Percentiles rank a stretch among this genome's conserved stretches.
Conservation (phyloP, 345 rosid species). For the Anastatica hierochuntica region DNA sequence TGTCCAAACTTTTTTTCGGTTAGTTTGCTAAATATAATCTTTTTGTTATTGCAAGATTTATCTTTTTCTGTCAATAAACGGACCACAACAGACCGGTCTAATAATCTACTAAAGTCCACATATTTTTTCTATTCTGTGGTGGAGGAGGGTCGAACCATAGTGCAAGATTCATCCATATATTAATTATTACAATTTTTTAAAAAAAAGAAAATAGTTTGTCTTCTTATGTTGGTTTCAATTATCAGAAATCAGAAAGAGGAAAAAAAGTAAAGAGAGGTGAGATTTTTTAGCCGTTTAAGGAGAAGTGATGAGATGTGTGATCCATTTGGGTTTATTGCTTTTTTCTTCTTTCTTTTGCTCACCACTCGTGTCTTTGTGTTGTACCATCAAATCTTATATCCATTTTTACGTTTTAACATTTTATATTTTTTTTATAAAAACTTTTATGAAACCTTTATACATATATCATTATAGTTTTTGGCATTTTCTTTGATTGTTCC, state of each 20-base stretch:
- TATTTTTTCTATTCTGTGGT: too few relatives aligned
- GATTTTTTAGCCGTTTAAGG: conserved; percentile 42
- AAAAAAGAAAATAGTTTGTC: too few relatives aligned
- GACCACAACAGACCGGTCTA: too few relatives aligned
- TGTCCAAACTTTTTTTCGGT: too few relatives aligned
- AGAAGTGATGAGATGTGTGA: conserved; percentile 30
- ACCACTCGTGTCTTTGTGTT: conserved; percentile 31
- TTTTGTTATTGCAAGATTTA: too few relatives aligned
- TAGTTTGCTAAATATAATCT: too few relatives aligned
- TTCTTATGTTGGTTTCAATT: conserved; percentile 44
- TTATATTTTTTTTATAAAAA: neutral
- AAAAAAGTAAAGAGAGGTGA: conserved; percentile 27
- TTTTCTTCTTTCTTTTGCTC: conserved; percentile 23
- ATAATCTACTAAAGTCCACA: too few relatives aligned
- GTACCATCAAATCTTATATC: conserved; percentile 26
- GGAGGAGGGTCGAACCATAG: too few relatives aligned
- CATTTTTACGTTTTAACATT: neutral
- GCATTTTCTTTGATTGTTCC: neutral
- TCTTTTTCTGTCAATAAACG: too few relatives aligned
- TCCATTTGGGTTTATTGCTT: conserved; percentile 22
- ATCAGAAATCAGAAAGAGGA: conserved; percentile 38
- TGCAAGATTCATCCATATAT: too few relatives aligned
- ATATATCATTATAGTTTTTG: neutral
- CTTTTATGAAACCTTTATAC: conserved; percentile 11
- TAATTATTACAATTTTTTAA: too few relatives aligned